Evolutionary conservation across 495 filamentous ascomycete genomes (phyloP), one percentile per base, ranked within the genome.

Genomic region (Penicillium dipodomyicola): DNA sequence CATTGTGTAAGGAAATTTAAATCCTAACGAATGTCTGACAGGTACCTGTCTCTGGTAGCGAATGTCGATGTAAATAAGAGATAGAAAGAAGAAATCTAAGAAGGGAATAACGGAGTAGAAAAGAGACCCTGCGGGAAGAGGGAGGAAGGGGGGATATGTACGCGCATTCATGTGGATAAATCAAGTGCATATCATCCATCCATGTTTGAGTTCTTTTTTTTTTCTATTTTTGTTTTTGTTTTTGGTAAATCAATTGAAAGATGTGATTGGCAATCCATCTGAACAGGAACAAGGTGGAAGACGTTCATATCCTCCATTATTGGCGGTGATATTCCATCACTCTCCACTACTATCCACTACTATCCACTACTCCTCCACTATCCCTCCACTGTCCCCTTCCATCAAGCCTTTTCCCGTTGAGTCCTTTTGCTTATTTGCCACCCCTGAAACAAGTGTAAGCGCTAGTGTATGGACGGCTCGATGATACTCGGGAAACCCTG

Each of bases 1-100:
- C 77, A 80, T 79, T 43, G 55, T 72, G 67, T 52, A 57, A 58
- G 25, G 46, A 41, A 12, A 39, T 39, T 9, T 27, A 12, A 19
- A 42, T 25, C 39, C 11, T 22, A 27, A 52, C 0, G 55, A 65
- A 65, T 32, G 60, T 63, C 55, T 41, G 65, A 71, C 54, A 29
- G 43, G 41, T 50, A 47, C 52, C 51, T 51, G 52, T 49, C 22
- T 19, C 3, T 22, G 22, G 3, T 30, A 20, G 47, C 9, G 59
- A 52, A 54, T 54, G 41, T 53, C 1, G n/a, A n/a, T n/a, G n/a
- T n/a, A 27, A 37, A 41, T 29, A 25, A 40, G 39, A 48, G 39
- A 56, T 49, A 12, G 30, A 27, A 56, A 27, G 49, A 40, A 43
- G 44, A 32, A 32, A 49, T 29, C 27, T 40, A 59, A 27, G 11